Evolutionary conservation across 225 moss, liverwort and hornwort genomes (phyloP).

Genomic region (Pseudoscleropodium purum): DNA sequence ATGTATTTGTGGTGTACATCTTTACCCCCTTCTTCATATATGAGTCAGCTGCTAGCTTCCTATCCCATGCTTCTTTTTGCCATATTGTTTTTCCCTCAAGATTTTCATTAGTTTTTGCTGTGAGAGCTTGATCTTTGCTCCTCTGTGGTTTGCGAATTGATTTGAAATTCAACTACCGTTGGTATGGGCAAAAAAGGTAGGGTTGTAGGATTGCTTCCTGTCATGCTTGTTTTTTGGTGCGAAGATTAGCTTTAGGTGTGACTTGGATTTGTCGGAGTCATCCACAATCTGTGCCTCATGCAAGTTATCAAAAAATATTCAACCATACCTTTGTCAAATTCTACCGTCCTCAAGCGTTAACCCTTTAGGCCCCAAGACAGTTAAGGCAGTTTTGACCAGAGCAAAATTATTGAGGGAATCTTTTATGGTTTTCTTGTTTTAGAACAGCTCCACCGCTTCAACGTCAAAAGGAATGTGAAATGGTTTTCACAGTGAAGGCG

Average conservation of each 20-base stretch:
- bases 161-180: neutral
- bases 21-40: neutral
- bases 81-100: neutral
- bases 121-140: no score
- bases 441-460: no score
- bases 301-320: neutral
- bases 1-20: conserved; percentile 25
- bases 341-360: neutral
- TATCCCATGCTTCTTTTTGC: neutral
- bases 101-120: neutral
- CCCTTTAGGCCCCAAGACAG: neutral
- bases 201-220: neutral
- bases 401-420: no score
- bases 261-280: neutral
- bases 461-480: no score
- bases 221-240: neutral
- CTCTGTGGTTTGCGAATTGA: neutral
- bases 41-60: neutral
- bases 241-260: neutral
- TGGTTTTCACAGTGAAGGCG: no score
- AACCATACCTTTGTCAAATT: neutral
- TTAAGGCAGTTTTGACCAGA: neutral
- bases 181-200: neutral
- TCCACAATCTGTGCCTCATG: neutral
- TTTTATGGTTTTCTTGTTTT: neutral